phyloP scores from a whole-genome alignment of 2,329 filamentous ascomycete species.

The Aspergillus ibericus region DNA sequence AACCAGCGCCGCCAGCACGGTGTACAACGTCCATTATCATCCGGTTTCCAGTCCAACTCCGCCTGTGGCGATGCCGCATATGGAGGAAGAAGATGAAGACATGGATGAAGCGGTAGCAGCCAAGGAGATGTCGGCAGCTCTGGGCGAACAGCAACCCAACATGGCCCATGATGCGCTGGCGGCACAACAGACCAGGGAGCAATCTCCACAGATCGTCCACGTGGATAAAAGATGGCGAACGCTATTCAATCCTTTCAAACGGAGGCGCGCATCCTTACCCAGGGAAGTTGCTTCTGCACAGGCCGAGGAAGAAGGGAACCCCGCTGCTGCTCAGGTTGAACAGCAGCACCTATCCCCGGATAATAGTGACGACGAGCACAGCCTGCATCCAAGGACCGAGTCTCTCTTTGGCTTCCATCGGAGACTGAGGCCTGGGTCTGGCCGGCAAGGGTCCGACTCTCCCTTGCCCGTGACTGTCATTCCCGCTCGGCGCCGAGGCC shows the following conservation, averaged over 20 bases:
- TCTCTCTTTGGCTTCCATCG: conserved; percentile 51
- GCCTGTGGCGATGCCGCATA: conserved; percentile 37
- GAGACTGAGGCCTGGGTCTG: conserved; percentile 41
- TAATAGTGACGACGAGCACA: conserved; percentile 46
- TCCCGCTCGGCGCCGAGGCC: conserved; percentile 56
- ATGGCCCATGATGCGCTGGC: conserved; percentile 18
- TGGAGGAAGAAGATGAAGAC: conserved; percentile 33
- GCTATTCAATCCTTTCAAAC: conserved; percentile 59
- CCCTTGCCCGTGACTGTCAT: conserved; percentile 61
- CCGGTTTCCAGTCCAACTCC: conserved; percentile 52
- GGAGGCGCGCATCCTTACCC: conserved; percentile 58
- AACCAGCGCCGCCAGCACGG: conserved; percentile 62
- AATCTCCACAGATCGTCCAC: conserved; percentile 35
- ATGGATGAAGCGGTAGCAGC: conserved; percentile 16
- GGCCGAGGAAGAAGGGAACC: conserved; percentile 44
- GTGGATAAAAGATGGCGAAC: conserved; percentile 48
- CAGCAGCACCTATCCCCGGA: conserved; percentile 33
- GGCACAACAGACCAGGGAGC: conserved; percentile 26
- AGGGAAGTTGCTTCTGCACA: conserved; percentile 60
- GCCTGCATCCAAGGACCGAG: conserved; percentile 47
- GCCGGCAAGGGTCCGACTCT: conserved; percentile 37
- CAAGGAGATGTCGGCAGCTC: conserved; percentile 26
- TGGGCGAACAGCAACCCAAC: conserved; percentile 12
- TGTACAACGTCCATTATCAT: conserved; percentile 64
- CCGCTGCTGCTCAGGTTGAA: conserved; percentile 15